Evolutionary conservation across 495 filamentous ascomycete genomes (phyloP).

Genomic region (Aspergillus panamensis): DNA sequence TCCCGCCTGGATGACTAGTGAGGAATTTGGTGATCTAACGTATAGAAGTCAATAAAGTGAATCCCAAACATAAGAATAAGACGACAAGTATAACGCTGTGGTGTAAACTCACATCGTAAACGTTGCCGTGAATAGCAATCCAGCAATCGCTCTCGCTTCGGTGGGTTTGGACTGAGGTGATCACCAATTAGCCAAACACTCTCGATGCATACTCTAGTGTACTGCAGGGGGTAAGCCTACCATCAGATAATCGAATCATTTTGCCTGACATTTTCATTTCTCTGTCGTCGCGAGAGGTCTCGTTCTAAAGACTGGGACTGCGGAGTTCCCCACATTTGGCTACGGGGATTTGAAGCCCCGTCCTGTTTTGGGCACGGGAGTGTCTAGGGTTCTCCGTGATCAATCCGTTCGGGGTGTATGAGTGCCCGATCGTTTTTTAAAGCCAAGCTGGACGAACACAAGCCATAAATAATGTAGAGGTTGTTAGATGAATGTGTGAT

Average conservation of each 20-base stretch:
- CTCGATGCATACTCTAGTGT: not conserved
- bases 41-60: not conserved
- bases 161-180: not conserved
- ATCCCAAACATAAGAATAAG: not conserved
- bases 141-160: slow-evolving; percentile 55
- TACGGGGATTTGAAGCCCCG: slow-evolving; percentile 1
- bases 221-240: not conserved
- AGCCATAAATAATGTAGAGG: not conserved
- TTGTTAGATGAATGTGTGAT: not conserved
- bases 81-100: slow-evolving; percentile 16
- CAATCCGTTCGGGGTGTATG: not conserved
- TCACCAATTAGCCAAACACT: not conserved
- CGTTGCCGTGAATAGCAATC: slow-evolving; percentile 81
- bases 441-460: not conserved
- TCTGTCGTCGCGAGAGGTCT: not conserved
- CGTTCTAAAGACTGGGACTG: not conserved
- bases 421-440: not conserved
- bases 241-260: slow-evolving; percentile 2
- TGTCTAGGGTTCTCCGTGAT: not conserved
- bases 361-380: not conserved
- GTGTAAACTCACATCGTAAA: slow-evolving; percentile 68
- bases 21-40: slow-evolving; percentile 66
- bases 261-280: not conserved
- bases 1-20: slow-evolving; percentile 75
- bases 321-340: not conserved